These are phyloP conservation scores for Teunomyces pallodes DNA, from an alignment of 805 yeast species.

Conservation along the genomic window DNA sequence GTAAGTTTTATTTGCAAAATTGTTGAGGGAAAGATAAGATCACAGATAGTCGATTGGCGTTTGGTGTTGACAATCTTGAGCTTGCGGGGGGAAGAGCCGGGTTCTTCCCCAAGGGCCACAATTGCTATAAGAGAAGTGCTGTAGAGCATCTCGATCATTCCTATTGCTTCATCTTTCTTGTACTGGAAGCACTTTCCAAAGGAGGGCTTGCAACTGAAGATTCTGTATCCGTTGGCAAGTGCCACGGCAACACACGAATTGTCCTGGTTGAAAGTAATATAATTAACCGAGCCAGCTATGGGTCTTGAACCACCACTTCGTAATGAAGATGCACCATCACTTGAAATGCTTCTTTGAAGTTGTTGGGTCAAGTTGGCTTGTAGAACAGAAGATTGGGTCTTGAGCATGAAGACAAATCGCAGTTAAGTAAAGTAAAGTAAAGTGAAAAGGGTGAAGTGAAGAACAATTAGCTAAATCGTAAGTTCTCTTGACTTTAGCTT, in stretches of 20 bases:
- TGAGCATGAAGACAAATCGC: slow-evolving; percentile 7
- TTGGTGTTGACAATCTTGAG: slow-evolving; percentile 82
- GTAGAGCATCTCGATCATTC: slow-evolving; percentile 85
- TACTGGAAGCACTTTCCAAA: slow-evolving; percentile 52
- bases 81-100: slow-evolving; percentile 73
- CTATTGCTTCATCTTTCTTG: slow-evolving; percentile 50
- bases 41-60: slow-evolving; percentile 48
- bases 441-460: too few species aligned
- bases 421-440: neutral
- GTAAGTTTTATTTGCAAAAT: slow-evolving; percentile 40
- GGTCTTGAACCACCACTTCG: slow-evolving; percentile 10
- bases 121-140: slow-evolving; percentile 82
- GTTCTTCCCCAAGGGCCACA: slow-evolving; percentile 74
- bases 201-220: slow-evolving; percentile 79
- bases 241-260: slow-evolving; percentile 78
- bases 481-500: too few species aligned
- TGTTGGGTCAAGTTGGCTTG: slow-evolving; percentile 12
- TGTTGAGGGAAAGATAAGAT: slow-evolving; percentile 41
- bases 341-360: slow-evolving; percentile 8
- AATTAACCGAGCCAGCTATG: slow-evolving; percentile 27
- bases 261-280: slow-evolving; percentile 79
- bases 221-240: slow-evolving; percentile 59
- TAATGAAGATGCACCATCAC: slow-evolving; percentile 16
- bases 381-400: slow-evolving; percentile 12
- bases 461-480: too few species aligned